A percentile compares a stretch with the other conserved stretches of the same genome.
Evolutionary conservation across 148 eudicot genomes (phyloP).

Genomic region (Dianthus caryophyllus): DNA sequence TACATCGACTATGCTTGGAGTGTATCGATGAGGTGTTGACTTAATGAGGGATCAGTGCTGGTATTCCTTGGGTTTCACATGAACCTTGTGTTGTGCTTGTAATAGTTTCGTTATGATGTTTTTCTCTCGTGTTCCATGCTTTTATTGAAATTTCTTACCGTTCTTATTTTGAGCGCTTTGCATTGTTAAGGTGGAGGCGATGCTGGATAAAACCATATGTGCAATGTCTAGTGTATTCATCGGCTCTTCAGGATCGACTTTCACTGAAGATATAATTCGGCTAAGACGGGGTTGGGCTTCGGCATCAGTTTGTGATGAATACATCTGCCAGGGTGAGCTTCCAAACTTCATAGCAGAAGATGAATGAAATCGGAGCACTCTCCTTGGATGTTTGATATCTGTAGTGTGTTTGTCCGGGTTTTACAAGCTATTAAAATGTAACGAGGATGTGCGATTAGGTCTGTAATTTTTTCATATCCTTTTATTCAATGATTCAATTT

Average conservation of each 20-base stretch:
- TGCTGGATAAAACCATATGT: slow-evolving; percentile 94
- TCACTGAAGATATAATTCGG: slow-evolving; percentile 92
- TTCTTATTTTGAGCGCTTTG: slow-evolving; percentile 15
- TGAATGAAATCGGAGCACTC: slow-evolving; percentile 44
- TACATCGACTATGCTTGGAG: too few species aligned
- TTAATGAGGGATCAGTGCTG: too few species aligned
- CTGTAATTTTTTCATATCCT: neutral
- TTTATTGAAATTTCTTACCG: neutral
- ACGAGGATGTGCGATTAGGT: slow-evolving; percentile 13
- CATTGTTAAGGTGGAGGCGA: slow-evolving; percentile 82
- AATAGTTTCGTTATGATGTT: neutral
- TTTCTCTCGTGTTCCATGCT: neutral
- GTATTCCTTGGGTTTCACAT: too few species aligned
- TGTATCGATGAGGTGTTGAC: too few species aligned
- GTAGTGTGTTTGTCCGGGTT: slow-evolving; percentile 14
- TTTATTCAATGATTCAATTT: slow-evolving; percentile 29
- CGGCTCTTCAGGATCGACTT: slow-evolving; percentile 93
- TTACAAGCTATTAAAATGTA: slow-evolving; percentile 11
- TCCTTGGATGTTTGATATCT: neutral
- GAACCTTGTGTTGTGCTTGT: neutral
- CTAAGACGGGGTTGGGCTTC: slow-evolving; percentile 88
- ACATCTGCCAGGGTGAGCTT: slow-evolving; percentile 73
- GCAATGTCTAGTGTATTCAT: slow-evolving; percentile 85
- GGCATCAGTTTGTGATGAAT: slow-evolving; percentile 79
- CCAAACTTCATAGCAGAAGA: slow-evolving; percentile 90